Evolutionary conservation across 1,139 yeast species (phyloP).

Genomic region (Pichia sp.): DNA sequence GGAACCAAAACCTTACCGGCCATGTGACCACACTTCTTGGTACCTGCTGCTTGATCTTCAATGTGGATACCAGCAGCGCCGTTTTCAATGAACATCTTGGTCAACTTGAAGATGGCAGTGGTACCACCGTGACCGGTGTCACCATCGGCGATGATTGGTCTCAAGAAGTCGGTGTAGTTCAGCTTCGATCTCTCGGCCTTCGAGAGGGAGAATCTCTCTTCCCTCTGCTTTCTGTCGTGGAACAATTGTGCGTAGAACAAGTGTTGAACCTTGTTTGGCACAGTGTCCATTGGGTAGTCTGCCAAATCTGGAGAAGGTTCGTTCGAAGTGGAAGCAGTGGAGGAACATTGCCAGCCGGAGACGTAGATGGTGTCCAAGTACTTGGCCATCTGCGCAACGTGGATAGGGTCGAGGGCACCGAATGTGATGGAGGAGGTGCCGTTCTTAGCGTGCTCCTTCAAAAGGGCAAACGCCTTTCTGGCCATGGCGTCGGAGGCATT

Average conservation of each 20-base stretch:
- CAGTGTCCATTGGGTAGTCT: conserved; percentile 97
- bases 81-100: conserved; percentile 93
- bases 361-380: conserved; percentile 89
- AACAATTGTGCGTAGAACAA: conserved; percentile 94
- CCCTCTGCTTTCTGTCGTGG: conserved; percentile 96
- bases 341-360: conserved; percentile 98
- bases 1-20: conserved; percentile 98
- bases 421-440: conserved; percentile 84
- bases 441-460: conserved; percentile 67
- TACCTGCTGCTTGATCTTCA: conserved; percentile 98
- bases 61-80: conserved; percentile 99
- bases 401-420: conserved; percentile 96
- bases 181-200: conserved; percentile 59
- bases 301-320: conserved; percentile 98
- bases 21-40: conserved; percentile 97
- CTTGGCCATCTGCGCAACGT: conserved; percentile 94
- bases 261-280: conserved; percentile 97
- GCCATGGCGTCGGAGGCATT: conserved; percentile 83
- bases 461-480: conserved; percentile 67
- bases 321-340: conserved; percentile 94
- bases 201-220: conserved; percentile 65
- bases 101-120: conserved; percentile 91
- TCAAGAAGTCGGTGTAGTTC: conserved; percentile 72
- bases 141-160: conserved; percentile 96
- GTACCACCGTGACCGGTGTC: conserved; percentile 99